Conservation (phyloP, 2,329 filamentous ascomycete species). For the Phialemoniopsis sp. region DNA sequence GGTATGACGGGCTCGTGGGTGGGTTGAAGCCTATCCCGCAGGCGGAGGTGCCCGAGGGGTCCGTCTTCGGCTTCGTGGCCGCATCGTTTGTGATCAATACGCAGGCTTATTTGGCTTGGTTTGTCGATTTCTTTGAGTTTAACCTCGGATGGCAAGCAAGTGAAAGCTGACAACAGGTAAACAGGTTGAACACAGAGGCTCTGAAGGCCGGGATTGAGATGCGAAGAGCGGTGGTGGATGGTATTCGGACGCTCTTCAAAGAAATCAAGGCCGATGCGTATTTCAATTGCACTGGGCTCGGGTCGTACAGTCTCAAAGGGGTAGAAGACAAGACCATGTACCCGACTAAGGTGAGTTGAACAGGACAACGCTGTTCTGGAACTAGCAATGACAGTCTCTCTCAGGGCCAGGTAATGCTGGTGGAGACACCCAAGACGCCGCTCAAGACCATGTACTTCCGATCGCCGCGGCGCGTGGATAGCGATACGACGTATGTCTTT, state of each 20-base stretch:
- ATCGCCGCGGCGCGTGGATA: constrained; percentile 31
- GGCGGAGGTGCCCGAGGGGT: constrained; percentile 23
- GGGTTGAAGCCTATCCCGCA: constrained; percentile 21
- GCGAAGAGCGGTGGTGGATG: no score
- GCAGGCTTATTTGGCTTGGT: constrained; percentile 28
- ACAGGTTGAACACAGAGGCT: no score
- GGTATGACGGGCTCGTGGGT: constrained; percentile 34
- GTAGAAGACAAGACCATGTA: constrained; percentile 19
- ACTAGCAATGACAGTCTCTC: no score
- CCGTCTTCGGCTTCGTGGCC: constrained; percentile 27
- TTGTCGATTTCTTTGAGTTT: constrained; percentile 2
- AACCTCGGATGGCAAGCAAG: not conserved
- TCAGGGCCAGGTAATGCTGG: constrained; percentile 22
- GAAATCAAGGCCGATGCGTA: no score
- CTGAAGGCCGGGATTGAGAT: no score
- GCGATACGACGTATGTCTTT: constrained; percentile 37
- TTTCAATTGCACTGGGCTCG: constrained; percentile 18
- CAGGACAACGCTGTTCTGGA: no score
- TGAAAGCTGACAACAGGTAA: no score
- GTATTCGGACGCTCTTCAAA: no score
- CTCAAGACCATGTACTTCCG: constrained; percentile 36
- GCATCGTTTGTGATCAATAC: constrained; percentile 31
- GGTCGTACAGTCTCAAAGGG: constrained; percentile 14
- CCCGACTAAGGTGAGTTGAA: constrained; percentile 12
- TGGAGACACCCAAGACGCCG: constrained; percentile 29